Evolutionary conservation across 1,284 basidiomycete species (phyloP).

Genomic region (Ceratobasidium sp.): DNA sequence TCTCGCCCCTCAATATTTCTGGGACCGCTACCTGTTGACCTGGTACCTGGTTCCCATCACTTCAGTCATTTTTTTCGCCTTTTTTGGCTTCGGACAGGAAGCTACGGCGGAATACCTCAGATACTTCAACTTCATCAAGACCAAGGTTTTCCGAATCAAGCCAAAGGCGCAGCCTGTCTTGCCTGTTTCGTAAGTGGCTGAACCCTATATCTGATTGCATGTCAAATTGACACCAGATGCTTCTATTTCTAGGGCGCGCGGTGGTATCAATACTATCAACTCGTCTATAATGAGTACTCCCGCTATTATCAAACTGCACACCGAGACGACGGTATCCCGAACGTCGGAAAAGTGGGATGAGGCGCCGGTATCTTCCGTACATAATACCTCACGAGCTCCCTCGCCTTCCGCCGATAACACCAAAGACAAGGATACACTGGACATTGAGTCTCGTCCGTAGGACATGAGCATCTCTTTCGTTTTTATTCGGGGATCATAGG

Average conservation of each 20-base stretch:
- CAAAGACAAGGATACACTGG: conserved; percentile 1
- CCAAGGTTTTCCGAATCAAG: conserved; percentile 20
- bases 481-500: not conserved
- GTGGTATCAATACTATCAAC: conserved; percentile 8
- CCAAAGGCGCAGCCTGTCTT: conserved; percentile 11
- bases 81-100: conserved; percentile 53
- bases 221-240: not conserved
- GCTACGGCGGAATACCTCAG: conserved; percentile 48
- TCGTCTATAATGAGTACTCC: conserved; percentile 9
- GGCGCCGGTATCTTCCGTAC: not conserved
- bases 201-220: not conserved
- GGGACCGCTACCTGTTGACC: conserved; percentile 28
- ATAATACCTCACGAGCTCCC: conserved; percentile 13
- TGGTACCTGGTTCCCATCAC: conserved; percentile 47
- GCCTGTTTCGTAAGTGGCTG: conserved; percentile 6
- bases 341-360: conserved; percentile 15
- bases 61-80: conserved; percentile 51
- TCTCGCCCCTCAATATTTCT: conserved; percentile 27
- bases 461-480: not conserved
- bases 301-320: conserved; percentile 17
- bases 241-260: not conserved
- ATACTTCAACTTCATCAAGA: conserved; percentile 37
- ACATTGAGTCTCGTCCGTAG: not conserved
- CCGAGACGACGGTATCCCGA: conserved; percentile 28
- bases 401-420: conserved; percentile 1